Conservation (phyloP, 768 basidiomycete genomes). For the Russula compacta region DNA sequence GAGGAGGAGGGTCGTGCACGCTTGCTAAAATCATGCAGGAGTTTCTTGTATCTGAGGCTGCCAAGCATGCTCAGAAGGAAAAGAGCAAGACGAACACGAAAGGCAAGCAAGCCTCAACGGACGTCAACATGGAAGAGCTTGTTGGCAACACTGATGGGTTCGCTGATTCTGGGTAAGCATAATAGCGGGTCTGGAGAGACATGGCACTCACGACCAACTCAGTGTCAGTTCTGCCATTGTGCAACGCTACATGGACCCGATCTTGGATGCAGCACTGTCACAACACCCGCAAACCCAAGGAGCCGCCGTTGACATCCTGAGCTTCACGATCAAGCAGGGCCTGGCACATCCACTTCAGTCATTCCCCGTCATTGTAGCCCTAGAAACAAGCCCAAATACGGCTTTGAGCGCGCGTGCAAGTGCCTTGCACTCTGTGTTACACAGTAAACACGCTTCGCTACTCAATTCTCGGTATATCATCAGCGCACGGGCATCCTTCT, state of each 20-base stretch:
- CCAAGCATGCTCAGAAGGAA: slow-evolving; percentile 63
- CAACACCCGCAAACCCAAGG: slow-evolving; percentile 61
- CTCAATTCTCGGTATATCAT: slow-evolving; percentile 78
- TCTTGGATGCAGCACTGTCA: slow-evolving; percentile 75
- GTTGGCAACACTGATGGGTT: slow-evolving; percentile 94
- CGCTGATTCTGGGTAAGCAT: slow-evolving; percentile 86
- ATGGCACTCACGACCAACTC: neutral
- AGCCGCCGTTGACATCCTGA: slow-evolving; percentile 82
- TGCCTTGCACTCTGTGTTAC: slow-evolving; percentile 70
- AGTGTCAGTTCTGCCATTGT: slow-evolving; percentile 93
- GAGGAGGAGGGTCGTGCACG: slow-evolving; percentile 67
- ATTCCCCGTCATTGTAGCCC: slow-evolving; percentile 82
- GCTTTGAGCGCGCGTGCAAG: slow-evolving; percentile 65
- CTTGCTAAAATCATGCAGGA: slow-evolving; percentile 86
- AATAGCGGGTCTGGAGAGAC: no score
- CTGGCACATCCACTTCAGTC: slow-evolving; percentile 94
- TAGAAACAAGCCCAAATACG: slow-evolving; percentile 73
- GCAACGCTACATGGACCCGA: slow-evolving; percentile 80
- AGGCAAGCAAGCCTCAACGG: slow-evolving; percentile 33
- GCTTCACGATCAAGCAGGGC: slow-evolving; percentile 91
- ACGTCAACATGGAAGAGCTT: slow-evolving; percentile 86
- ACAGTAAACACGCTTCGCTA: slow-evolving; percentile 82
- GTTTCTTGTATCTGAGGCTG: slow-evolving; percentile 76
- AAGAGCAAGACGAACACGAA: slow-evolving; percentile 41
- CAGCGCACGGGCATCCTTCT: slow-evolving; percentile 73